Evolutionary conservation across 306 rosid species (phyloP), one percentile per base, ranked within the genome.

Genomic region (Rubus idaeus): DNA sequence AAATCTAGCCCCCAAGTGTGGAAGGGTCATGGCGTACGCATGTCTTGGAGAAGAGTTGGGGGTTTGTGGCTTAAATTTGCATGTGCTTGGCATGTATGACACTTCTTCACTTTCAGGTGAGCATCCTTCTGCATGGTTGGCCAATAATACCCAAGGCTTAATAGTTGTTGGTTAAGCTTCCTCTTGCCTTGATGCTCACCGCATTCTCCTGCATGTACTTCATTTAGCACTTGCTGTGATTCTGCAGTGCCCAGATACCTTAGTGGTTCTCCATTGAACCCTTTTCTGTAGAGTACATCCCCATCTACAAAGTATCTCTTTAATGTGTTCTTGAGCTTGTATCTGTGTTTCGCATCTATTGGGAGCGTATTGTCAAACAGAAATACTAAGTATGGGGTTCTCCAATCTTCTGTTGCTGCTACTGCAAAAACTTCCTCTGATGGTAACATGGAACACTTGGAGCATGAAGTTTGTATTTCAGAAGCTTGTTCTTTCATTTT

Each of bases 261-360:
- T 5, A 40, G 20, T 0, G 70, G 23, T 3, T 65, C 20, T 0
- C 70, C 30, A 7, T 64, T 18, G 16, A 64, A 40, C 0, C 49
- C 6, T 4, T 40, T 65, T 2, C 6, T 17, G 6, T 65, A 40
- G 0, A 65, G 4, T 5, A 44, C 21, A 0, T 1, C 0, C 11
- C 49, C 23, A 16, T 39, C 70, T 5, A 65, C 6, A 1, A 65
- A 41, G 7, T 39, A 65, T 0, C 30, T 65, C 10, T 5, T 41
- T 0, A 3, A 0, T 58, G 8, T 16, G 7, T 12, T 41, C 3
- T 40, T 65, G 0, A 65, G 3, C 16, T 5, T 65, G 30, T 0
- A 5, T 3, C 3, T 20, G 0, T 0, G 26, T 5, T 40, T 18
- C 0, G 26, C 1, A 3, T 17, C 10, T 0, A 1, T 2, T 8